Conservation (phyloP, 441 rosid species). For the Omphalea diandra region DNA sequence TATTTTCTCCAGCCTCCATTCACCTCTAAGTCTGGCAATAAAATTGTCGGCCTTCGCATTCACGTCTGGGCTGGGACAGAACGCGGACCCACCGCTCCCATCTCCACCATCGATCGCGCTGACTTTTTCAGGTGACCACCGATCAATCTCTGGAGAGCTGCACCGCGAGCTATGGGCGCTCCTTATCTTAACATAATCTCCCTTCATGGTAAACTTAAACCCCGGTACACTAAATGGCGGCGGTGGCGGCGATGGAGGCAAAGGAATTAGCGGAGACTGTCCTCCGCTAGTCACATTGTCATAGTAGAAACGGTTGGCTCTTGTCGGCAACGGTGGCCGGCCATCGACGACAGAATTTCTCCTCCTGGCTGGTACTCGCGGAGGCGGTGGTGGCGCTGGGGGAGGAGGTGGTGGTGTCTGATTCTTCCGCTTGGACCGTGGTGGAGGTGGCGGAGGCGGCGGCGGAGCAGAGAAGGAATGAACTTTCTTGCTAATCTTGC, state of each 20-base stretch:
- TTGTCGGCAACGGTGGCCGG: slow-evolving; percentile 64
- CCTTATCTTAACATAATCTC: slow-evolving; percentile 49
- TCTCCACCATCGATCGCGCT: slow-evolving; percentile 29
- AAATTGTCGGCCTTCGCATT: slow-evolving; percentile 72
- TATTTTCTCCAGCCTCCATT: slow-evolving; percentile 72
- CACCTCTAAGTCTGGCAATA: slow-evolving; percentile 75
- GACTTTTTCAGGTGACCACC: slow-evolving; percentile 23
- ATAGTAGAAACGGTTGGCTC: slow-evolving; percentile 28
- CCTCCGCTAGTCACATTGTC: slow-evolving; percentile 36
- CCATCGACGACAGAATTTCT: slow-evolving; percentile 24
- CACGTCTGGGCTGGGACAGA: slow-evolving; percentile 83
- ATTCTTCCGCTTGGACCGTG: slow-evolving; percentile 16
- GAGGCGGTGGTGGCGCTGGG: slow-evolving; percentile 32
- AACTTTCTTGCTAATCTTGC: slow-evolving; percentile 56
- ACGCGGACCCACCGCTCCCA: slow-evolving; percentile 28
- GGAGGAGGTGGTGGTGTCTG: no score
- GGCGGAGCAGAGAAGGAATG: slow-evolving; percentile 55
- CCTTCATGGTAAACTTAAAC: slow-evolving; percentile 35
- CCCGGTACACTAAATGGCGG: slow-evolving; percentile 58
- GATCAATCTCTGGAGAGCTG: slow-evolving; percentile 55
- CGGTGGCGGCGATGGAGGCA: slow-evolving; percentile 61
- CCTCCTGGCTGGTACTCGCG: slow-evolving; percentile 30
- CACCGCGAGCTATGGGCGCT: slow-evolving; percentile 59
- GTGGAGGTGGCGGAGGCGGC: slow-evolving; percentile 42
- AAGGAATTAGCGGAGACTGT: slow-evolving; percentile 46